phyloP scores from a whole-genome alignment of 2,329 filamentous ascomycete species.

The Pseudogymnoascus sp. region DNA sequence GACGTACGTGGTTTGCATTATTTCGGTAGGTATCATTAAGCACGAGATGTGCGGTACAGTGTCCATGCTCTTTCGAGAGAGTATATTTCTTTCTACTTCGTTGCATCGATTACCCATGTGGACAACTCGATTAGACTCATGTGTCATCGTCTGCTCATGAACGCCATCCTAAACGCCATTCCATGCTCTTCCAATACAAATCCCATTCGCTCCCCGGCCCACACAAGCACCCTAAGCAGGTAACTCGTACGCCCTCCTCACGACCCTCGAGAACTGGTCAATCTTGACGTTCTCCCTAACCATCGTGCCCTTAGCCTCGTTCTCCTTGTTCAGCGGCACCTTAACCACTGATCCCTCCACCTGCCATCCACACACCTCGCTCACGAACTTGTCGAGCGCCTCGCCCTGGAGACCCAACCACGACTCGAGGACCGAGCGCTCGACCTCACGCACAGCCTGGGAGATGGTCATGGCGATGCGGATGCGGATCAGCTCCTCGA shows the following conservation, averaged over 20 bases:
- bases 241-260: slow-evolving; percentile 82
- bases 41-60: slow-evolving; percentile 1
- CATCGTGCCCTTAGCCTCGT: slow-evolving; percentile 92
- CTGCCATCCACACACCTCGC: slow-evolving; percentile 80
- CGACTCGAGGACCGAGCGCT: slow-evolving; percentile 59
- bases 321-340: slow-evolving; percentile 90
- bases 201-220: not conserved
- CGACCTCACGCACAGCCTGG: slow-evolving; percentile 69
- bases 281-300: slow-evolving; percentile 93
- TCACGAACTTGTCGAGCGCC: slow-evolving; percentile 68
- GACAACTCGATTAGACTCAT: slow-evolving; percentile 6
- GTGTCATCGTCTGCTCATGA: slow-evolving; percentile 4
- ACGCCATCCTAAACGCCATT: slow-evolving; percentile 6
- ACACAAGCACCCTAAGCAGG: slow-evolving; percentile 43
- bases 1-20: not conserved
- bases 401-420: slow-evolving; percentile 69
- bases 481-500: slow-evolving; percentile 88
- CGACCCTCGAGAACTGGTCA: slow-evolving; percentile 73
- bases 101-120: slow-evolving; percentile 8
- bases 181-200: slow-evolving; percentile 10
- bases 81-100: slow-evolving; percentile 8
- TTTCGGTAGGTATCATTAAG: slow-evolving; percentile 1
- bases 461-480: slow-evolving; percentile 83
- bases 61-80: slow-evolving; percentile 7
- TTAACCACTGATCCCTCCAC: slow-evolving; percentile 59